Percentiles rank a stretch among this genome's conserved stretches.
phyloP scores from a whole-genome alignment of 495 filamentous ascomycete species.

The Neurospora sp. region DNA sequence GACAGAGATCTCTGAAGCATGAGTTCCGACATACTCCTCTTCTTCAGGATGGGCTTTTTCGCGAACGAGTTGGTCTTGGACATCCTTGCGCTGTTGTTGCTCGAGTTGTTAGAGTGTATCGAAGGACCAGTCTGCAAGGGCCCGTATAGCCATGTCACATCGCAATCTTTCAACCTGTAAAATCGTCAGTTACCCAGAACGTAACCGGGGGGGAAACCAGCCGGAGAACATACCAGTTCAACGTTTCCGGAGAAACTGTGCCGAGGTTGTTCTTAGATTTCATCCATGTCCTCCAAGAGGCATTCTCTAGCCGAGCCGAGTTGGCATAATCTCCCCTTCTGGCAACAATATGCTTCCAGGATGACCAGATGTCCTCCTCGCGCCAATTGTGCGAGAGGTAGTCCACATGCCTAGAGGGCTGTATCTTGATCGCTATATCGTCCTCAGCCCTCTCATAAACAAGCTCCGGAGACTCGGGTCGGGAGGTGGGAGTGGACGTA shows the following conservation, averaged over 20 bases:
- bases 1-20: slow-evolving; percentile 90
- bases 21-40: slow-evolving; percentile 88
- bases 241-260: slow-evolving; percentile 76
- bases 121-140: slow-evolving; percentile 65
- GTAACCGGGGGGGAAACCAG: neutral
- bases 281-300: slow-evolving; percentile 96
- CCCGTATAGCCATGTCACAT: slow-evolving; percentile 96
- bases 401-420: slow-evolving; percentile 88
- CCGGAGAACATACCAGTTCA: slow-evolving; percentile 66
- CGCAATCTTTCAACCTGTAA: slow-evolving; percentile 85
- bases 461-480: slow-evolving; percentile 34
- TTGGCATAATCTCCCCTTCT: slow-evolving; percentile 71
- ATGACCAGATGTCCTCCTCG: slow-evolving; percentile 96
- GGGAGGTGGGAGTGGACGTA: slow-evolving; percentile 33
- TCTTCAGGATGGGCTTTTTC: slow-evolving; percentile 92
- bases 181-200: slow-evolving; percentile 4
- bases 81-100: slow-evolving; percentile 38
- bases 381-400: slow-evolving; percentile 93
- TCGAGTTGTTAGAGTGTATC: slow-evolving; percentile 42
- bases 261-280: slow-evolving; percentile 76
- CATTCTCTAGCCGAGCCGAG: slow-evolving; percentile 79
- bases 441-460: slow-evolving; percentile 55
- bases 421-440: slow-evolving; percentile 64
- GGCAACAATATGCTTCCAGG: slow-evolving; percentile 84
- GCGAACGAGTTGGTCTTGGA: slow-evolving; percentile 77